Percentiles rank a stretch among this genome's conserved stretches.
Evolutionary conservation across 371 early-diverging fungal species (phyloP).

Genomic region (Globomyces sp.): DNA sequence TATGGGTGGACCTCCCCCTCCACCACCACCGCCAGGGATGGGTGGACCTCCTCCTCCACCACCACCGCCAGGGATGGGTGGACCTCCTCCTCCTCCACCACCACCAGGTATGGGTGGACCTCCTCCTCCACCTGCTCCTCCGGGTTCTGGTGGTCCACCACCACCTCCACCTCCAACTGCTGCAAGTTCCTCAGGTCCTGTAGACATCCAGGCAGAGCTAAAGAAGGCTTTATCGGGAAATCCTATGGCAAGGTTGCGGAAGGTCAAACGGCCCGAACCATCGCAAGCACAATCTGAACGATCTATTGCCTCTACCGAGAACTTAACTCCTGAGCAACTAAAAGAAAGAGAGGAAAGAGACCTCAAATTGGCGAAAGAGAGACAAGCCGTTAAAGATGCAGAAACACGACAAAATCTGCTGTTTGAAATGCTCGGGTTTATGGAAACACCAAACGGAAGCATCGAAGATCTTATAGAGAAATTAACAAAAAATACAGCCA

Average conservation of each 20-base stretch:
- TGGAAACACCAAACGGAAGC: conserved; percentile 48
- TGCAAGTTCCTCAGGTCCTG: too few species aligned
- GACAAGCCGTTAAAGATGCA: background rate
- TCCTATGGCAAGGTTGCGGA: conserved; percentile 19
- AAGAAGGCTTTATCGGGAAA: conserved; percentile 30
- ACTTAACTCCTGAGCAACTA: conserved; percentile 27
- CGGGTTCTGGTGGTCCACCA: too few species aligned
- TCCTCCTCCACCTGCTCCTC: too few species aligned
- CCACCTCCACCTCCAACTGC: too few species aligned
- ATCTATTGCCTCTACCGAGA: background rate
- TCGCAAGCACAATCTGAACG: conserved; percentile 5
- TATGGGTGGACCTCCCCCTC: conserved; percentile 25
- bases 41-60: conserved; percentile 28
- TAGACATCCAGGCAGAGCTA: conserved; percentile 28
- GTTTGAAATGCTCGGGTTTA: conserved; percentile 41
- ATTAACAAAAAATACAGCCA: conserved; percentile 29
- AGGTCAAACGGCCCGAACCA: conserved; percentile 17
- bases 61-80: conserved; percentile 19
- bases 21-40: conserved; percentile 22
- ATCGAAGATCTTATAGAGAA: conserved; percentile 43
- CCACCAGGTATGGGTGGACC: conserved; percentile 4
- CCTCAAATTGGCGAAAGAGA: conserved; percentile 34
- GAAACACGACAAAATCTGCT: conserved; percentile 27
- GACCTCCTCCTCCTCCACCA: conserved; percentile 24
- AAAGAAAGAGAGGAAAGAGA: conserved; percentile 27